Conservation (phyloP, 2,329 filamentous ascomycete species). For the Raffaelea albimanens region DNA sequence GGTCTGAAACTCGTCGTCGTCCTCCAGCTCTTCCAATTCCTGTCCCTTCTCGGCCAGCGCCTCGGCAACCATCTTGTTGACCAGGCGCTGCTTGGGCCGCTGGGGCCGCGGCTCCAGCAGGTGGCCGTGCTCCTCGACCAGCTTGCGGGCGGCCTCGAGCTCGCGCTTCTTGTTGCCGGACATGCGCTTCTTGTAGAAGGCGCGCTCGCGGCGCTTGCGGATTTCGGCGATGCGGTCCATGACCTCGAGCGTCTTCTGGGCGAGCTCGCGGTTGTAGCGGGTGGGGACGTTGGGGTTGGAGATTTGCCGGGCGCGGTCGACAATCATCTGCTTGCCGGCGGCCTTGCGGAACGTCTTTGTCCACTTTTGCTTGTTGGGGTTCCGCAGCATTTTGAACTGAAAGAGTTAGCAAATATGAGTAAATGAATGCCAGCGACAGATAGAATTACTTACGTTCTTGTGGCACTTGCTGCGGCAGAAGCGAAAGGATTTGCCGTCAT, state of each 20-base stretch:
- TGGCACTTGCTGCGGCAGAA: conserved; percentile 54
- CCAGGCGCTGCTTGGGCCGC: conserved; percentile 11
- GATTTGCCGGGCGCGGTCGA: conserved; percentile 89
- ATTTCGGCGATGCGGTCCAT: conserved; percentile 91
- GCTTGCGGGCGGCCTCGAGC: conserved; percentile 69
- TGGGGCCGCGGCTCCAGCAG: conserved; percentile 60
- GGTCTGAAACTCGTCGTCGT: conserved; percentile 9
- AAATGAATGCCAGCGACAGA: too few species aligned
- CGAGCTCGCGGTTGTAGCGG: conserved; percentile 89
- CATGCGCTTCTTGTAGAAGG: conserved; percentile 92
- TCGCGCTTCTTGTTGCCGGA: conserved; percentile 79
- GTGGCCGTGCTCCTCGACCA: conserved; percentile 88
- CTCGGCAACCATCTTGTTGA: conserved; percentile 49
- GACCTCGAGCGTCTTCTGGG: conserved; percentile 77
- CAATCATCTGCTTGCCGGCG: conserved; percentile 78
- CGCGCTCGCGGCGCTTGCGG: conserved; percentile 69
- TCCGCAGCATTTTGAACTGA: conserved; percentile 94
- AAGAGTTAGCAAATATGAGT: too few species aligned
- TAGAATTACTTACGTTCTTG: conserved; percentile 36
- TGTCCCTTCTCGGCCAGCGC: conserved; percentile 19
- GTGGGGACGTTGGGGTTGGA: conserved; percentile 90
- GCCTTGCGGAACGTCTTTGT: conserved; percentile 86
- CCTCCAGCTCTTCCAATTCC: conserved; percentile 16
- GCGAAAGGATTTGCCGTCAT: conserved; percentile 43
- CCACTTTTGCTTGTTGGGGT: conserved; percentile 94